Evolutionary conservation across 208 protist genomes (phyloP), one percentile per base, ranked within the genome.

Genomic region (Histomonas meleagridis): DNA sequence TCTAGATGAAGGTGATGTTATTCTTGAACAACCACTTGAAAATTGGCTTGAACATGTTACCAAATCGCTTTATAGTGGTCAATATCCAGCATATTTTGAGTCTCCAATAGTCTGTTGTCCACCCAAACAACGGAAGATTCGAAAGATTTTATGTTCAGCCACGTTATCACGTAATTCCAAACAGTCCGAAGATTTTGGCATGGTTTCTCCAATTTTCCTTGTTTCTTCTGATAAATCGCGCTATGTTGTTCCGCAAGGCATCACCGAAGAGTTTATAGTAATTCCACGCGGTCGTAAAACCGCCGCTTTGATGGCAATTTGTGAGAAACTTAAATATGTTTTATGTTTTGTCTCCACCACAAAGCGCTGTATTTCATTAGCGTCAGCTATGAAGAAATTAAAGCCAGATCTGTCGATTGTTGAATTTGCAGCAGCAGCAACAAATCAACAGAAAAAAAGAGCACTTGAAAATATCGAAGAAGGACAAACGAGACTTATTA

Each of bases 1-100:
- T 70, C 95, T 99, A 92, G 98, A 99, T 93, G 98, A 99, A 94
- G 98, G 98, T 21, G 98, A 99, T 79, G 32, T 79, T 7, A 79
- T 79, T 51, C 28, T 79, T 1, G 40, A 79, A 18, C 70, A 79
- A 79, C 70, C 70, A n/a, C 40, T 79, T 10, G 70, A 79, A 79
- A 79, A 79, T 49, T 79, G 70, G 70, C 70, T 79, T 79, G 70
- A 79, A 49, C 70, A 79, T 28, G 70, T 79, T 51, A 4, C 46
- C 4, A 79, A 35, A 51, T 79, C 70, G 7, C 40, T 79, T 18
- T n/a, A 51, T 7, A 79, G 70, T 28, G 70, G 40, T n/a, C 32
- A 23, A 79, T n/a, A 49, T n/a, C 38, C 70, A 51, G 32, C n/a
- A 28, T 49, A 79, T n/a, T 79, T 79, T 35, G 49, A 14, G n/a